phyloP scores from a whole-genome alignment of 139 green algal species.

The Raphidocelis subcapitata region DNA sequence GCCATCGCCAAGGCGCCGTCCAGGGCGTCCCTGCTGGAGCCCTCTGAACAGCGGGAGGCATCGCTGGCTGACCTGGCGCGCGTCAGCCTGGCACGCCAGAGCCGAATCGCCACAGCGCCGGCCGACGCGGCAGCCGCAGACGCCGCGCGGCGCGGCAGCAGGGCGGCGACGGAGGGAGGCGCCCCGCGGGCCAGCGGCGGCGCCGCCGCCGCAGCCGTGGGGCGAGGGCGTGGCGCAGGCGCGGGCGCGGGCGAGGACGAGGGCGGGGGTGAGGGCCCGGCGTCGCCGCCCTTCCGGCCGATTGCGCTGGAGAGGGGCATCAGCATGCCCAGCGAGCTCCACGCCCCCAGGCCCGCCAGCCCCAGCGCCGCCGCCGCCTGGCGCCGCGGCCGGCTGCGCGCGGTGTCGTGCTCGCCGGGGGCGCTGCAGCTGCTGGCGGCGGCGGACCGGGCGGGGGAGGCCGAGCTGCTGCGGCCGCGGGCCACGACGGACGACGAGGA shows the following conservation, averaged over 20 bases:
- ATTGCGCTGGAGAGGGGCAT: too few relatives aligned
- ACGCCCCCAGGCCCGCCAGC: too few relatives aligned
- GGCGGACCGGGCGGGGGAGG: constrained; percentile 10
- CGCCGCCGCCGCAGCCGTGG: too few relatives aligned
- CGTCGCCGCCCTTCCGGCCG: too few relatives aligned
- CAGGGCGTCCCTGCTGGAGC: not conserved
- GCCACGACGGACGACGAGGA: not conserved
- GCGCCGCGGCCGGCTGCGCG: too few relatives aligned
- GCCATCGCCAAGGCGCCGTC: not conserved
- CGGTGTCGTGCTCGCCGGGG: constrained; percentile 15
- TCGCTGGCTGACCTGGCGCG: constrained; percentile 3
- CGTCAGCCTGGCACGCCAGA: constrained; percentile 13
- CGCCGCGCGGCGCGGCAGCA: constrained; percentile 4
- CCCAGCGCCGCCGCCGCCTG: not conserved
- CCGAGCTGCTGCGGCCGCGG: not conserved
- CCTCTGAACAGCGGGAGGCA: not conserved
- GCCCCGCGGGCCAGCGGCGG: too few relatives aligned
- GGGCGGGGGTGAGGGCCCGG: too few relatives aligned
- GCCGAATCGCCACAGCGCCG: not conserved
- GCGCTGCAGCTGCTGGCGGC: constrained; percentile 18
- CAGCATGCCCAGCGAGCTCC: too few relatives aligned
- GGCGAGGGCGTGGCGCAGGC: too few relatives aligned
- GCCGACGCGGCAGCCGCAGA: not conserved
- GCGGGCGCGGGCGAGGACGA: too few relatives aligned
- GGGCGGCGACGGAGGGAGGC: not conserved